Percentiles rank a stretch among this genome's conserved stretches.
These are phyloP conservation scores for Lasiosphaeriaceae sp. DNA, from an alignment of 495 filamentous ascomycete genomes.

Conservation along the genomic window DNA sequence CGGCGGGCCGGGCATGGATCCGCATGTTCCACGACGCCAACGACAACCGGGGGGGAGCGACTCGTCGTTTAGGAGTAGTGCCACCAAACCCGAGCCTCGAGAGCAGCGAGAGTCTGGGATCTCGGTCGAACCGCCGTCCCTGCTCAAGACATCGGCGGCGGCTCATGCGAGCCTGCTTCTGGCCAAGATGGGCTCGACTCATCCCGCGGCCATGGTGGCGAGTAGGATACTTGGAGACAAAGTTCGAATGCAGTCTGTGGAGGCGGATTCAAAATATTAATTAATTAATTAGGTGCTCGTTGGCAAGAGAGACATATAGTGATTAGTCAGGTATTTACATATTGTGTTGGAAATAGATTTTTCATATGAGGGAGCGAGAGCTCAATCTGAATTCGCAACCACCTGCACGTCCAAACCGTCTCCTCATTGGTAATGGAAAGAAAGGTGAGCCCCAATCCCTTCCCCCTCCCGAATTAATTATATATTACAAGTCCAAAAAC, in stretches of 20 bases:
- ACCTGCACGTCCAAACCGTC: too few species aligned
- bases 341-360: too few species aligned
- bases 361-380: too few species aligned
- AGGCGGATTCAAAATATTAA: too few species aligned
- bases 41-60: not conserved
- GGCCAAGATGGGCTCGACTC: slow-evolving; percentile 4
- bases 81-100: not conserved
- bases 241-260: not conserved
- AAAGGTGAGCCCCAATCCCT: too few species aligned
- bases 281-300: too few species aligned
- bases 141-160: not conserved
- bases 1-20: not conserved
- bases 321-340: too few species aligned
- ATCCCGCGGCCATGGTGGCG: not conserved
- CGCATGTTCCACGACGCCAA: not conserved
- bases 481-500: too few species aligned
- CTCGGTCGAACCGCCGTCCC: not conserved
- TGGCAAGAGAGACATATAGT: too few species aligned
- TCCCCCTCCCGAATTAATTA: too few species aligned
- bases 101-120: not conserved
- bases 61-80: not conserved
- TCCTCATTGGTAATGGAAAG: too few species aligned
- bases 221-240: not conserved
- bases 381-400: too few species aligned
- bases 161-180: not conserved